Base-by-base conservation (phyloP, 2,329 filamentous ascomycete species). In the Alternaria brassicicola region DNA sequence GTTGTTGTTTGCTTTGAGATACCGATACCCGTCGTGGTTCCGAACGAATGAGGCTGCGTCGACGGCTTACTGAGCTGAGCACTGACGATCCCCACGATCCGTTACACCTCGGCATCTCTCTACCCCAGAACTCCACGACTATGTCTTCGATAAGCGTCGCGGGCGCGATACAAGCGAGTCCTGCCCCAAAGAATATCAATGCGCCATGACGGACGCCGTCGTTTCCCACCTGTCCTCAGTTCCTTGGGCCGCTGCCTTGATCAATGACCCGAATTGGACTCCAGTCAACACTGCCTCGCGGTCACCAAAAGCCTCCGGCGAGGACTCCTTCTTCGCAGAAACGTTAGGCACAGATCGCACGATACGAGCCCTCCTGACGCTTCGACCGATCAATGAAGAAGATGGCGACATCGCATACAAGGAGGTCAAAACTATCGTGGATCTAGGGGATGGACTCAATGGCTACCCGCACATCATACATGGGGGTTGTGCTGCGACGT, bases 401-500 rank as follows among this genome's bases (percentile, higher is more conserved):
- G 59, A 68, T 0, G 65, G 55, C 12, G 56, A 66, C 10, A 55
- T 66, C 41, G 48, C 53, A n/a, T 76, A 77, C 53, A 63, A 62
- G 23, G 75, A 80, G 64, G 67, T 80, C n/a, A 66, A 62, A 30
- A 75, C 73, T 2, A 68, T 83, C 7, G 64, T 80, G 48, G 73
- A 77, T n/a, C 26, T 88, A 1, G 86, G 84, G 1, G 66, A 77
- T 10, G 82, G 81, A 17, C 63, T 88, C 54, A 84, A 85, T 61
- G 86, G 86, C 2, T 83, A 83, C 63, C 75, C 82, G 2, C 72
- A 78, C 3, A 78, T 85, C 6, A 76, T 80, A 9, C 87, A 89
- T 68, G 86, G 87, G 19, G 87, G 86, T 1, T 80, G 88, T 28
- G 80, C 85, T 6, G 81, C 81, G 8, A 81, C 83, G 0, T 69